These are phyloP conservation scores for Penicillium palitans DNA, from an alignment of 2,329 filamentous ascomycete genomes.

Conservation along the genomic window DNA sequence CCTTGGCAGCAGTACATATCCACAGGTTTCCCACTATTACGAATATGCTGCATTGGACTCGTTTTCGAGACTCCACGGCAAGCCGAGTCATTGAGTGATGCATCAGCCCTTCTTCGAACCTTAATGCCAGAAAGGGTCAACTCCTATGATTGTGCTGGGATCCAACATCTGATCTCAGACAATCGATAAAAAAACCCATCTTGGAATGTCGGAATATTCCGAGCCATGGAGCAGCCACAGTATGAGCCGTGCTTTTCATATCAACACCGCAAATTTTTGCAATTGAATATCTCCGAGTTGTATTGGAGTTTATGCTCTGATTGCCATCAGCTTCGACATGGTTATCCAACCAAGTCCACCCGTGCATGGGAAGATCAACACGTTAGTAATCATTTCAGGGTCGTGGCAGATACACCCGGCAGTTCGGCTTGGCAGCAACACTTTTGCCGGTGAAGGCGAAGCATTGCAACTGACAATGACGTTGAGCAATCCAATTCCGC, in stretches of 20 bases:
- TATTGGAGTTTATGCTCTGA: background rate
- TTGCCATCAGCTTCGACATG: background rate
- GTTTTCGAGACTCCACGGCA: background rate
- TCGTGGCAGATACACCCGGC: background rate
- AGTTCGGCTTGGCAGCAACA: background rate
- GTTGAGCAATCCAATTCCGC: background rate
- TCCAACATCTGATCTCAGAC: background rate
- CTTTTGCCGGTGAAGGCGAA: background rate
- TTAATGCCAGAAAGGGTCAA: background rate
- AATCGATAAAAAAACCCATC: background rate
- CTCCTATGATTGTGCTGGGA: background rate
- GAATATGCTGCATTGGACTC: background rate
- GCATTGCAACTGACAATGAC: background rate
- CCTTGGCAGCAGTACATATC: conserved; percentile 8
- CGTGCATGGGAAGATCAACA: background rate
- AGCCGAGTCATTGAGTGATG: background rate
- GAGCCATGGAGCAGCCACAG: background rate
- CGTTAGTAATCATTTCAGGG: background rate
- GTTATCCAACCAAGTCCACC: background rate
- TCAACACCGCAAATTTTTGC: background rate
- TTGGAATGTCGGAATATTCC: background rate
- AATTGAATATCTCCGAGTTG: background rate
- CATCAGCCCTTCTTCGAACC: background rate
- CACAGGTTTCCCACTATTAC: background rate
- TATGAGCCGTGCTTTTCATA: background rate